Percentiles rank a stretch among this genome's conserved stretches.
These are phyloP conservation scores for Aspergillus japonicus DNA, from an alignment of 2,329 filamentous ascomycete genomes.

Conservation along the genomic window DNA sequence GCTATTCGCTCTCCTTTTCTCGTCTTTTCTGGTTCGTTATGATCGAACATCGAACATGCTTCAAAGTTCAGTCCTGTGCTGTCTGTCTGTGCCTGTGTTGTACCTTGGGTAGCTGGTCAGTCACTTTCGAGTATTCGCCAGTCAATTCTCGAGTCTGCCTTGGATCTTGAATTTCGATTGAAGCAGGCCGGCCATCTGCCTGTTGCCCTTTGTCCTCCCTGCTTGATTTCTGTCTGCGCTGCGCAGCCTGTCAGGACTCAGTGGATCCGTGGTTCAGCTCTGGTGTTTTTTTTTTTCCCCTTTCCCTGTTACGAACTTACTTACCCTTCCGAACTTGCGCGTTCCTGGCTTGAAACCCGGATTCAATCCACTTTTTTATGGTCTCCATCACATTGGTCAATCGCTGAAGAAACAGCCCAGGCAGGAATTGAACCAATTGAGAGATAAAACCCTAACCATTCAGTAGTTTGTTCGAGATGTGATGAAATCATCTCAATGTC, in stretches of 20 bases:
- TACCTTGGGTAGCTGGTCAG: too few relatives aligned
- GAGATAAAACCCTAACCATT: too few relatives aligned
- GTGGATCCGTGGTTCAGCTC: slow-evolving; percentile 14
- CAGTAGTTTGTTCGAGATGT: background rate
- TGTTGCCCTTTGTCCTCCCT: too few relatives aligned
- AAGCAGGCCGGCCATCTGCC: too few relatives aligned
- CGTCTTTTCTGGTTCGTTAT: background rate
- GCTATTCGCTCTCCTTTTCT: background rate
- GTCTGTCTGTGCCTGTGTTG: too few relatives aligned
- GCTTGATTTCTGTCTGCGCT: background rate
- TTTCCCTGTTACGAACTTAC: background rate
- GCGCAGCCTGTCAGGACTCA: background rate
- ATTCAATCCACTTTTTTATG: background rate
- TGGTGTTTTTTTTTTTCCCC: background rate
- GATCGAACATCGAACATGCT: background rate
- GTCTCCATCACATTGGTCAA: background rate
- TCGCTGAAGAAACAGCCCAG: background rate
- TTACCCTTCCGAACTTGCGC: background rate
- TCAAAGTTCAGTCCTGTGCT: too few relatives aligned
- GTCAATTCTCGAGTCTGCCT: background rate
- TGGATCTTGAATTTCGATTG: background rate
- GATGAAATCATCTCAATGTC: background rate
- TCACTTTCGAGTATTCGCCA: too few relatives aligned
- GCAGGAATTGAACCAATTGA: too few relatives aligned
- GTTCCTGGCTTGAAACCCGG: slow-evolving; percentile 1